These are phyloP conservation scores for Cyclanthera cordifolia DNA, from an alignment of 306 rosid genomes.

Conservation along the genomic window DNA sequence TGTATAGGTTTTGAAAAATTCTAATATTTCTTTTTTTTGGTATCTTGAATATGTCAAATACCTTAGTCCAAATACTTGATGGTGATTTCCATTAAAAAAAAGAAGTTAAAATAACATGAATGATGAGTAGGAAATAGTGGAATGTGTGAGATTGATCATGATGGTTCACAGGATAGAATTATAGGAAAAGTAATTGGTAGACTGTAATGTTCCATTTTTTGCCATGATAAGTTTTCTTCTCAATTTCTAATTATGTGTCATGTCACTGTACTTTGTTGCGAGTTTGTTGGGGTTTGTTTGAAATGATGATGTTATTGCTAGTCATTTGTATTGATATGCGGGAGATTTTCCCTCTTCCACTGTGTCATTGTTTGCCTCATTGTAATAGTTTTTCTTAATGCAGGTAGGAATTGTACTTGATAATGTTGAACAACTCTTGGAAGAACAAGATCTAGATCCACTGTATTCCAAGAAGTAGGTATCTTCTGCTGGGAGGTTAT, in stretches of 20 bases:
- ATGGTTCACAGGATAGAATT: background rate
- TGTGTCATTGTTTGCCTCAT: slow-evolving; percentile 1
- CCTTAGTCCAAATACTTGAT: background rate
- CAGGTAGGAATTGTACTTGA: slow-evolving; percentile 70
- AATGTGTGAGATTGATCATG: background rate
- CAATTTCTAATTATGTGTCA: background rate
- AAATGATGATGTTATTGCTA: background rate
- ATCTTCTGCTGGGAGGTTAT: slow-evolving; percentile 1
- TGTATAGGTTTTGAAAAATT: background rate
- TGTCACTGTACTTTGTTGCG: background rate
- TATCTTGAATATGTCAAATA: background rate
- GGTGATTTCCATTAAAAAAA: background rate
- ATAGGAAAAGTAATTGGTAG: background rate
- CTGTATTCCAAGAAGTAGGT: slow-evolving; percentile 45
- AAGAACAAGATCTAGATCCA: slow-evolving; percentile 61
- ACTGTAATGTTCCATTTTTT: background rate
- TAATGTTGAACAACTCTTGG: slow-evolving; percentile 60
- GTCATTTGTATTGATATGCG: background rate
- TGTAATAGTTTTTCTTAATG: slow-evolving; percentile 17
- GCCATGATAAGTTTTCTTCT: background rate
- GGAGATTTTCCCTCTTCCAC: background rate
- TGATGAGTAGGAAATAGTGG: background rate
- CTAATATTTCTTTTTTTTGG: no score
- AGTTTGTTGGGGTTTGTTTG: background rate
- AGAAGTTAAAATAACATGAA: background rate